Base-by-base conservation (phyloP, 1,284 basidiomycete genomes). In the Sphaerobolus stellatus region DNA sequence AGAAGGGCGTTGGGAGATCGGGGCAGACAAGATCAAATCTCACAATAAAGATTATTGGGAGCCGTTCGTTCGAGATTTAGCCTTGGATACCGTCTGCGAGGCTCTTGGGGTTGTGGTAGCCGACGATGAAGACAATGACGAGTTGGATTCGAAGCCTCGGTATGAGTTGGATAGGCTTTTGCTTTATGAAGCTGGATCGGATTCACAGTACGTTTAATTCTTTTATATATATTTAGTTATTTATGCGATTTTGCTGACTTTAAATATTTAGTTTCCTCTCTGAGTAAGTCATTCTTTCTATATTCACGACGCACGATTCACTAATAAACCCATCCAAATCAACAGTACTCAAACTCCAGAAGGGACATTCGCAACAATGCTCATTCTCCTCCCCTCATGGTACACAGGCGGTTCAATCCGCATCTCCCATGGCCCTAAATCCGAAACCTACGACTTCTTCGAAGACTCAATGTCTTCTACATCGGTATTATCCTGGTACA, bases 401-500 rank as follows among this genome's bases (percentile, higher is more conserved):
- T 77, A 72, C 57, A 69, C 67, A 2, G 77, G 78, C 5, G 78
- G 77, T 2, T 60, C 70, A 45, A 68, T 75, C 2, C 69, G 71
- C 49, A 56, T 78, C 3, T 70, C 70, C 0, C 76, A 78, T 60
- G 66, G 66, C 2, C 57, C 59, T 13, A 50, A 61, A 5, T 65
- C 61, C 5, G 58, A 68, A 47, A 59, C 63, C 5, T 65, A 74
- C 58, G 71, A 77, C 58, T 61, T 68, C 22, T 61, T 71, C 5
- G 27, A 56, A 2, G 55, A 61, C 36, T 71, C 70, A 29, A 50
- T 65, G 1, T 56, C 63, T 4, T 59, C 62, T 5, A 75, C 73
- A 0, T 64, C 71, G 2, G 66, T 77, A 6, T 62, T 80, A 5
- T 69, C 77, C 1, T 80, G 78, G 76, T 80, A 78, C 56, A 76